These are phyloP conservation scores for Saturnispora galanensis DNA, from an alignment of 805 yeast genomes.

Conservation along the genomic window DNA sequence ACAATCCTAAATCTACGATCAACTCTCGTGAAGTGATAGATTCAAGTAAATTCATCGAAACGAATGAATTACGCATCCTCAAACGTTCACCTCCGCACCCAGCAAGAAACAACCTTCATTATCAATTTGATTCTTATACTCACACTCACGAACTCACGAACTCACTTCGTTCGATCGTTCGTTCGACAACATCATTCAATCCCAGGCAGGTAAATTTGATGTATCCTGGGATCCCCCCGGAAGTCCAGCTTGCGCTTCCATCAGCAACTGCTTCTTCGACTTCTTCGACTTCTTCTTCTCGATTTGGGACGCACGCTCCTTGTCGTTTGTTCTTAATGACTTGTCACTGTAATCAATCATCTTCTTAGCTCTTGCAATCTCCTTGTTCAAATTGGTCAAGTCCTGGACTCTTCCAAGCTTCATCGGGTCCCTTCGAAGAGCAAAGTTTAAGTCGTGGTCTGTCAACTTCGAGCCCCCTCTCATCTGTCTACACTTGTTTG, in stretches of 20 bases:
- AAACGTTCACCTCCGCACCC: too few relatives aligned
- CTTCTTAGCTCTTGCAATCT: conserved; percentile 55
- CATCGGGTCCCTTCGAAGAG: conserved; percentile 52
- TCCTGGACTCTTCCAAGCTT: conserved; percentile 66
- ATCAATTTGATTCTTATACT: too few relatives aligned
- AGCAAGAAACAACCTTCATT: too few relatives aligned
- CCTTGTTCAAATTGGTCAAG: conserved; percentile 47
- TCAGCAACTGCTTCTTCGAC: conserved; percentile 1
- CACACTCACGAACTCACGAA: too few relatives aligned
- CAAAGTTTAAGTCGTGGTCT: conserved; percentile 66
- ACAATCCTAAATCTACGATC: too few relatives aligned
- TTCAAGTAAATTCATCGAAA: too few relatives aligned
- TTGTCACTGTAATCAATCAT: conserved; percentile 57
- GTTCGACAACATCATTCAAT: too few relatives aligned
- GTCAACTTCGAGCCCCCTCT: conserved; percentile 51
- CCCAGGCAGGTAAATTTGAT: too few relatives aligned
- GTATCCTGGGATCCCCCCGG: too few relatives aligned
- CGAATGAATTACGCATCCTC: too few relatives aligned
- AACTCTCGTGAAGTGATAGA: too few relatives aligned
- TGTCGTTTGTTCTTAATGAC: conserved; percentile 19
- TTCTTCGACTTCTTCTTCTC: conserved; percentile 6
- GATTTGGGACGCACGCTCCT: conserved; percentile 13
- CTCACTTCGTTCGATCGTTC: too few relatives aligned
- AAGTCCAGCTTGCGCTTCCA: background rate
- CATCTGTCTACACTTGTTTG: conserved; percentile 40